Conservation (phyloP, 495 filamentous ascomycete species). For the Penicillium canariense region DNA sequence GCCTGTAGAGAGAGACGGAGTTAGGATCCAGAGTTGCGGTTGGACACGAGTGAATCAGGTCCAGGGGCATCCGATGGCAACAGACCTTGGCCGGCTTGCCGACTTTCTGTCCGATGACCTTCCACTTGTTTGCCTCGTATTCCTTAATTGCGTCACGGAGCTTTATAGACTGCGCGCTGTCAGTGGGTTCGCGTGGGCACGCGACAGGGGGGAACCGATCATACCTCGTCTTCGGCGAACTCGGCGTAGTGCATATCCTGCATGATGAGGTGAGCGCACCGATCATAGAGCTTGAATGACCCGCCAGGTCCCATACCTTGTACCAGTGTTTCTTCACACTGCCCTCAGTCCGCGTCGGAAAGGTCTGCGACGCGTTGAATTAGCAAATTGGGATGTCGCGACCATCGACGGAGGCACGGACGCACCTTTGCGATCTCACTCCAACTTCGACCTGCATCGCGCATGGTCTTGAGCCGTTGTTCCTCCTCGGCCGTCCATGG, state of each 20-base stretch:
- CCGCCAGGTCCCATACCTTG: conserved; percentile 60
- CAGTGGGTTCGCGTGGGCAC: conserved; percentile 22
- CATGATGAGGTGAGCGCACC: not conserved
- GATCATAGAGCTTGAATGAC: not conserved
- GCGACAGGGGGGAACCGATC: conserved; percentile 17
- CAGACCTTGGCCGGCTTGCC: conserved; percentile 94
- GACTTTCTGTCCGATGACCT: conserved; percentile 91
- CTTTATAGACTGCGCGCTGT: conserved; percentile 65
- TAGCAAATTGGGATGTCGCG: conserved; percentile 11
- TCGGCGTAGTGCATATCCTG: conserved; percentile 99
- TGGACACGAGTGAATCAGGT: conserved; percentile 10
- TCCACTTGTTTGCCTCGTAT: conserved; percentile 98
- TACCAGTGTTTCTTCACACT: conserved; percentile 99
- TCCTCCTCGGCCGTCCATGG: conserved; percentile 97
- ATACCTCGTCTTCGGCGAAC: conserved; percentile 96
- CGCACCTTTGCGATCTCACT: conserved; percentile 93
- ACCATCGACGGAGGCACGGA: conserved; percentile 1
- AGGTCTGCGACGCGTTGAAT: conserved; percentile 59
- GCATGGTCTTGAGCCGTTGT: conserved; percentile 85
- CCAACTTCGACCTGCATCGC: conserved; percentile 91
- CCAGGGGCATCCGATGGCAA: not conserved
- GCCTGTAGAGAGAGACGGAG: conserved; percentile 52
- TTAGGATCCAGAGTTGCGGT: conserved; percentile 12
- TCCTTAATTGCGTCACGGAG: conserved; percentile 94
- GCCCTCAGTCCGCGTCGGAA: conserved; percentile 89